Evolutionary conservation across 768 basidiomycete genomes (phyloP).

Genomic region (Baorangia bicolor): DNA sequence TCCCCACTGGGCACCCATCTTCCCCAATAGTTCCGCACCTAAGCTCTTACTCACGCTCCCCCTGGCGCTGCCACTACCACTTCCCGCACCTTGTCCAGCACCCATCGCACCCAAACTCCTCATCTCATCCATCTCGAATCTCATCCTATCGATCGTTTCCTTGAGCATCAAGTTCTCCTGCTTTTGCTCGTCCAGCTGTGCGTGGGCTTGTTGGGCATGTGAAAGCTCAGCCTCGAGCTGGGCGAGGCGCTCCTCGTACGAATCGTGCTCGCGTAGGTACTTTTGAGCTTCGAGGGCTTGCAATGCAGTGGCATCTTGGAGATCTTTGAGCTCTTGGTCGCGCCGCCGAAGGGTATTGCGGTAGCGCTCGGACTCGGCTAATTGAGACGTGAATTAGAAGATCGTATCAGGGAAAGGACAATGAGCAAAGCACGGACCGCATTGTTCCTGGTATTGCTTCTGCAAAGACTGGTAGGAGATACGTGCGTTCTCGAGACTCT

Average conservation of each 20-base stretch:
- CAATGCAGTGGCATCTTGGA: constrained; percentile 57
- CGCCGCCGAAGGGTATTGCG: constrained; percentile 71
- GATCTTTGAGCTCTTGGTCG: constrained; percentile 67
- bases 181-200: constrained; percentile 86
- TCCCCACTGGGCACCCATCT: constrained; percentile 49
- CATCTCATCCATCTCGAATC: constrained; percentile 93
- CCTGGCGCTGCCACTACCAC: constrained; percentile 47
- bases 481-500: constrained; percentile 70
- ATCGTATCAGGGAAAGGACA: neutral
- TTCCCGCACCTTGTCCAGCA: constrained; percentile 37
- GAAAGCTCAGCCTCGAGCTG: constrained; percentile 71
- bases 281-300: constrained; percentile 68
- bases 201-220: constrained; percentile 68
- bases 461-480: constrained; percentile 74
- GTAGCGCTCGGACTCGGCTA: constrained; percentile 77
- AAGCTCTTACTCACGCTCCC: constrained; percentile 71
- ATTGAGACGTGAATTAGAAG: neutral
- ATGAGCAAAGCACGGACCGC: constrained; percentile 47
- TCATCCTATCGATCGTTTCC: constrained; percentile 94
- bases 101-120: constrained; percentile 45
- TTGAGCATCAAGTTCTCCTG: constrained; percentile 91
- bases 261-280: constrained; percentile 63
- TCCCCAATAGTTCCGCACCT: constrained; percentile 68
- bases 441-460: constrained; percentile 88
- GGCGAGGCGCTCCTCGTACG: constrained; percentile 68